Evolutionary conservation across 306 rosid genomes (phyloP), one percentile per base, ranked within the genome.

Genomic region (Lathyrus tuberosus): DNA sequence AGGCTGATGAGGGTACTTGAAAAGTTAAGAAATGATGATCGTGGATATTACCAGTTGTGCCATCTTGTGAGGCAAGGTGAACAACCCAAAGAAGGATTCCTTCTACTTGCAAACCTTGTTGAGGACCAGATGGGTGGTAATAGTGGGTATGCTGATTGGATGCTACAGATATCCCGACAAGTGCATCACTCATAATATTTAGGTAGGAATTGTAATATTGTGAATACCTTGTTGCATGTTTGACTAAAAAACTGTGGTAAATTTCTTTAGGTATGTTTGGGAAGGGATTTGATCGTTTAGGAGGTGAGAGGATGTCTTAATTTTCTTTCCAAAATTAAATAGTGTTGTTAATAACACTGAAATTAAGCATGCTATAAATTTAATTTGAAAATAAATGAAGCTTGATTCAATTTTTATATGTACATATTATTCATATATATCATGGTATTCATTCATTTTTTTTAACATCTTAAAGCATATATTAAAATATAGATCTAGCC

Each of bases 31-130:
- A 91, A 84, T 79, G 77, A 72, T 3, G 90, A 91, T 54, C 75
- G 71, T 17, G 85, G 93, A 51, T 84, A 86, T 67, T 82, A 82
- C 82, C 96, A 82, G 73, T 70, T 83, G 67, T 80, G 89, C 74
- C 83, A 83, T 65, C 96, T 95, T 82, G 96, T 95, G 79, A 87
- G 99, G 86, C 99, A 91, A 87, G 97, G 99, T 7, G 97, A 95
- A 78, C 97, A 95, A 42, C 97, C 97, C 61, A 86, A 87, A 73
- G 99, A 95, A 84, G 96, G 99, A 49, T 80, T 81, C 82, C 95
- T 95, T 54, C 71, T 91, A 2, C 95, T 95, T 43, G 73, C 89
- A 56, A 86, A 91, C 81, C 96, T 95, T 74, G 85, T 95, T 67
- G 99, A 95, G 91, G 97, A 91, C 65, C 99, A 86, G 77, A 84